These are phyloP conservation scores for Claviceps pazoutovae DNA, from an alignment of 2,329 filamentous ascomycete genomes.

Conservation along the genomic window DNA sequence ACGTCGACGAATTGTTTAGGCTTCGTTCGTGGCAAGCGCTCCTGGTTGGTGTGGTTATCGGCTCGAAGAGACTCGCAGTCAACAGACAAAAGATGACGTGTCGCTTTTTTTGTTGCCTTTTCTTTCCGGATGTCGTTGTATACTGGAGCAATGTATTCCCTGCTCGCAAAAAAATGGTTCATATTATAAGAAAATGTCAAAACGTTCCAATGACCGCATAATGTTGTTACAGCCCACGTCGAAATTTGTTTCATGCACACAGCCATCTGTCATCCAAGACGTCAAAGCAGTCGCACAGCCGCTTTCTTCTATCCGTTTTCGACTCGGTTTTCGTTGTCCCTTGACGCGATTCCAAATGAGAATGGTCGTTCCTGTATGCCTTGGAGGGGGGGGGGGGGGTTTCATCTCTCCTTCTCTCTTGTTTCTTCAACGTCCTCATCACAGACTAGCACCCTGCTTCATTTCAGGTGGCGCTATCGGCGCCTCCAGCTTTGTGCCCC, in stretches of 20 bases:
- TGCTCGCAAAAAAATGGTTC: background rate
- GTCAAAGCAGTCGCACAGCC: background rate
- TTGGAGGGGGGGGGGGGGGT: background rate
- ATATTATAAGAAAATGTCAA: background rate
- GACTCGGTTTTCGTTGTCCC: background rate
- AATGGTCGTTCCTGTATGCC: background rate
- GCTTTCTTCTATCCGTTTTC: background rate
- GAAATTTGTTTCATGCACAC: background rate
- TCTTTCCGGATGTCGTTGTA: background rate
- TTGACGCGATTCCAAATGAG: background rate
- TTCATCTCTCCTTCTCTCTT: background rate
- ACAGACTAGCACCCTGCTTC: background rate
- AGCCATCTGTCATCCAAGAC: background rate
- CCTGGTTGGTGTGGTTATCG: background rate
- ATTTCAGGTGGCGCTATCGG: slow-evolving; percentile 20
- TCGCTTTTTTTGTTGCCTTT: background rate
- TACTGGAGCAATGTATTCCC: background rate
- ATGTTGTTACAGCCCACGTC: slow-evolving; percentile 6
- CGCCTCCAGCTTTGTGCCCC: slow-evolving; percentile 69
- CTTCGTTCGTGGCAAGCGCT: background rate
- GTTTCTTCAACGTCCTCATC: background rate
- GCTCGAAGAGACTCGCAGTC: background rate
- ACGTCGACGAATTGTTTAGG: background rate
- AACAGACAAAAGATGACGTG: background rate
- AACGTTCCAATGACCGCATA: background rate